A percentile compares a stretch with the other conserved stretches of the same genome.
phyloP scores from a whole-genome alignment of 148 eudicot species.

The Camellia japonica region DNA sequence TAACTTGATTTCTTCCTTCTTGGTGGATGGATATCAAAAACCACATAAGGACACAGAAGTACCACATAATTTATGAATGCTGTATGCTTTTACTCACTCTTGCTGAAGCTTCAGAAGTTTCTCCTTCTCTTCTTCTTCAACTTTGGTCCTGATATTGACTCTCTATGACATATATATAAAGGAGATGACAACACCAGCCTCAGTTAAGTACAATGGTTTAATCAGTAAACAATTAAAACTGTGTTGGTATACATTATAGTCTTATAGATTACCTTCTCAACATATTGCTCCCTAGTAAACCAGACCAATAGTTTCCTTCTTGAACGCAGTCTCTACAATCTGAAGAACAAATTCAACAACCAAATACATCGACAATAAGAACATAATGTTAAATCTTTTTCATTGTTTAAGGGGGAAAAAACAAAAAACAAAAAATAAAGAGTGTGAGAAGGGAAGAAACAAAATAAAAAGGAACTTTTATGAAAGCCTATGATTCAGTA shows the following conservation, averaged over 20 bases:
- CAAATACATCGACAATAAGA: background rate
- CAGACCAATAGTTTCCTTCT: constrained; percentile 96
- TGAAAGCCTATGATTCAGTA: too few species aligned
- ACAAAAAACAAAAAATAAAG: too few species aligned
- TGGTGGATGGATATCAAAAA: background rate
- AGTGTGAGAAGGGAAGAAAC: background rate
- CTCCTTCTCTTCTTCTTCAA: constrained; percentile 99
- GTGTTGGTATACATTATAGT: background rate
- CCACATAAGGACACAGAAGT: background rate
- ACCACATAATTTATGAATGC: background rate
- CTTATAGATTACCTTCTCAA: constrained; percentile 99
- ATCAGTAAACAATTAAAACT: background rate
- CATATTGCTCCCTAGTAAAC: constrained; percentile 90
- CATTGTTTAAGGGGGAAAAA: background rate
- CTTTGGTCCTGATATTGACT: constrained; percentile 75
- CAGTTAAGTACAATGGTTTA: background rate
- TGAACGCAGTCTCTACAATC: constrained; percentile 96
- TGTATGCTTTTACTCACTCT: constrained; percentile 55
- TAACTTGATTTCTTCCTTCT: too few species aligned
- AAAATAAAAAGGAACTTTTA: background rate
- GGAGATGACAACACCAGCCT: background rate
- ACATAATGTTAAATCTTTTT: background rate
- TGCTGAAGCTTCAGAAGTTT: constrained; percentile 82
- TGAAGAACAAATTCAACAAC: constrained; percentile 25
- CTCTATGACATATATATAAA: constrained; percentile 40